Conservation (phyloP, 2,329 filamentous ascomycete genomes). For the Cladobotryum mycophilum region DNA sequence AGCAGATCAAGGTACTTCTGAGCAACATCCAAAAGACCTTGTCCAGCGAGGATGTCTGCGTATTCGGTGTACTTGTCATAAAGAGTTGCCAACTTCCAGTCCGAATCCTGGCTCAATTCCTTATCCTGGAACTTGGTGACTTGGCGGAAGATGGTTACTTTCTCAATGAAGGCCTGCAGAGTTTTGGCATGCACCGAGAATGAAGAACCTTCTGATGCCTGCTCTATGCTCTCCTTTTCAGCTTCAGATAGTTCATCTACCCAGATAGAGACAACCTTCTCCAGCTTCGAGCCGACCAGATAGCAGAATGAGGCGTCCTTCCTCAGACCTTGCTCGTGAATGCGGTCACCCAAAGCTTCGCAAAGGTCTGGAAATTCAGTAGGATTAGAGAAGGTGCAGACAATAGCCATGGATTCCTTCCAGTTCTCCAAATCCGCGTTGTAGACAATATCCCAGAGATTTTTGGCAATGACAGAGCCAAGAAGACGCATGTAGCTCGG, state of each 20-base stretch:
- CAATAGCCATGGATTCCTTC: slow-evolving; percentile 93
- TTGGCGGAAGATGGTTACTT: slow-evolving; percentile 92
- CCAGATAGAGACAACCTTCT: slow-evolving; percentile 97
- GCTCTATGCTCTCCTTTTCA: slow-evolving; percentile 67
- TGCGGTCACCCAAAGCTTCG: slow-evolving; percentile 86
- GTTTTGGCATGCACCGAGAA: slow-evolving; percentile 89
- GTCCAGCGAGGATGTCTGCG: slow-evolving; percentile 85
- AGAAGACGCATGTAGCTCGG: slow-evolving; percentile 91
- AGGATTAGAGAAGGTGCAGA: slow-evolving; percentile 92
- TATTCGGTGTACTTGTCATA: slow-evolving; percentile 98
- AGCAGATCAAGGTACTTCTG: slow-evolving; percentile 89
- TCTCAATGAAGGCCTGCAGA: slow-evolving; percentile 92
- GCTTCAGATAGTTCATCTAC: slow-evolving; percentile 80
- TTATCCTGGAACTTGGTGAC: slow-evolving; percentile 85
- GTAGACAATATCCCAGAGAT: slow-evolving; percentile 96
- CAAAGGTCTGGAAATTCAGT: slow-evolving; percentile 91
- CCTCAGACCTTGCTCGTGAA: slow-evolving; percentile 68
- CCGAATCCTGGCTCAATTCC: slow-evolving; percentile 63
- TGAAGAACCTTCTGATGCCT: slow-evolving; percentile 64
- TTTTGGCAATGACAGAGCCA: slow-evolving; percentile 89
- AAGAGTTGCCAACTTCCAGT: slow-evolving; percentile 82
- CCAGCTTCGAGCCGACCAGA: slow-evolving; percentile 88
- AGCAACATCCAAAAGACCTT: slow-evolving; percentile 79
- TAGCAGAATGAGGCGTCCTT: slow-evolving; percentile 97
- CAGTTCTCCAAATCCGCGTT: slow-evolving; percentile 89